Conservation (phyloP, 225 moss, liverwort and hornwort species). For the Physcomitrellopsis africana region DNA sequence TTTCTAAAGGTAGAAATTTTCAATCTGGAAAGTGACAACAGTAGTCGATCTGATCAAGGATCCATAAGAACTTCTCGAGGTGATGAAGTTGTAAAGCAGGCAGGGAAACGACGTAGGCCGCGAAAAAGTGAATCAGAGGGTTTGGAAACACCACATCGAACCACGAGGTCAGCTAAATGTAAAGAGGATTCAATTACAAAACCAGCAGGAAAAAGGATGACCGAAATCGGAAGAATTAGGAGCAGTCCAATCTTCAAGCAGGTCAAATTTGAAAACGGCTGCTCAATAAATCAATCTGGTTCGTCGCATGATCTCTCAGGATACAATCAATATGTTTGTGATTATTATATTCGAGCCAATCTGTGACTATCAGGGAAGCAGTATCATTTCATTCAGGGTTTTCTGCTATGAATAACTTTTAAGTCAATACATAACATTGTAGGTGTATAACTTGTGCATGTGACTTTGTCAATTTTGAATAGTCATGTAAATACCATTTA, state of each 20-base stretch:
- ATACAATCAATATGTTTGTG: slow-evolving; percentile 19
- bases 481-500: slow-evolving; percentile 12
- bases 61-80: slow-evolving; percentile 34
- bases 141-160: slow-evolving; percentile 40
- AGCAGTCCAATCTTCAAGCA: slow-evolving; percentile 43
- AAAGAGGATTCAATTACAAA: slow-evolving; percentile 39
- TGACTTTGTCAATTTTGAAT: not conserved
- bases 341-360: not conserved
- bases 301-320: slow-evolving; percentile 27
- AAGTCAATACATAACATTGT: not conserved
- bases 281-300: slow-evolving; percentile 47
- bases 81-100: slow-evolving; percentile 38
- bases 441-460: not conserved
- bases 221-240: slow-evolving; percentile 12
- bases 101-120: slow-evolving; percentile 33
- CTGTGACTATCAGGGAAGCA: slow-evolving; percentile 11
- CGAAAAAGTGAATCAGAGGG: slow-evolving; percentile 35
- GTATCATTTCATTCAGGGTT: slow-evolving; percentile 1
- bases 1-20: slow-evolving; percentile 31
- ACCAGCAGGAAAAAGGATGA: slow-evolving; percentile 22
- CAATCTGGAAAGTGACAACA: slow-evolving; percentile 44
- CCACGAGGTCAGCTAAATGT: slow-evolving; percentile 42
- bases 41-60: slow-evolving; percentile 45
- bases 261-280: slow-evolving; percentile 44
- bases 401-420: slow-evolving; percentile 9